phyloP scores from a whole-genome alignment of 148 eudicot species.

The Persicaria tinctoria region DNA sequence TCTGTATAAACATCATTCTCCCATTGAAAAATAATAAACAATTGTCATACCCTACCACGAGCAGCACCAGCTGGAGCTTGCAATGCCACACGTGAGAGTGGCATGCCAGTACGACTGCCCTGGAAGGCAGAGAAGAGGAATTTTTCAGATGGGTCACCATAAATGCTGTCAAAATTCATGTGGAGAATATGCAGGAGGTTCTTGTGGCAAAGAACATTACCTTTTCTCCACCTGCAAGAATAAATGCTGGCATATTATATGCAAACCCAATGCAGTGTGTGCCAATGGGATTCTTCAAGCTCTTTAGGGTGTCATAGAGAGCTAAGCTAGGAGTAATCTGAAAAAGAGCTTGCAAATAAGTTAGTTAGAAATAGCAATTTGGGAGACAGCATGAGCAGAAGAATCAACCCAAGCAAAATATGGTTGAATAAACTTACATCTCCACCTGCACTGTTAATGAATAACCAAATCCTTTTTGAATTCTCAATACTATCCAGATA shows the following conservation, averaged over 20 bases:
- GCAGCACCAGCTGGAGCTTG: slow-evolving; percentile 80
- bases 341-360: slow-evolving; percentile 17
- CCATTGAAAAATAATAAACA: no score
- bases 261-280: slow-evolving; percentile 81
- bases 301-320: slow-evolving; percentile 82
- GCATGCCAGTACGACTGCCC: slow-evolving; percentile 79
- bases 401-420: not conserved
- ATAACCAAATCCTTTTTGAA: slow-evolving; percentile 56
- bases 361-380: not conserved
- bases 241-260: slow-evolving; percentile 66
- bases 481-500: slow-evolving; percentile 65
- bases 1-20: not conserved
- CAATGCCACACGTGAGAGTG: slow-evolving; percentile 62
- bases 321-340: slow-evolving; percentile 84
- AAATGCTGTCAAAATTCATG: no score
- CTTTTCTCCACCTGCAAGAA: slow-evolving; percentile 87
- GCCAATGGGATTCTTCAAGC: slow-evolving; percentile 67
- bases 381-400: not conserved
- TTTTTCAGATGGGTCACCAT: no score
- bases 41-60: slow-evolving; percentile 61
- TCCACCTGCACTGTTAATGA: slow-evolving; percentile 77
- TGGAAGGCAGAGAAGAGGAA: slow-evolving; percentile 17
- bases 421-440: slow-evolving; percentile 59
- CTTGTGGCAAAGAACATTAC: slow-evolving; percentile 21
- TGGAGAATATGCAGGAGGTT: not conserved